phyloP scores from a whole-genome alignment of 2,329 filamentous ascomycete genomes.

The Aspergillus puulaauensis region DNA sequence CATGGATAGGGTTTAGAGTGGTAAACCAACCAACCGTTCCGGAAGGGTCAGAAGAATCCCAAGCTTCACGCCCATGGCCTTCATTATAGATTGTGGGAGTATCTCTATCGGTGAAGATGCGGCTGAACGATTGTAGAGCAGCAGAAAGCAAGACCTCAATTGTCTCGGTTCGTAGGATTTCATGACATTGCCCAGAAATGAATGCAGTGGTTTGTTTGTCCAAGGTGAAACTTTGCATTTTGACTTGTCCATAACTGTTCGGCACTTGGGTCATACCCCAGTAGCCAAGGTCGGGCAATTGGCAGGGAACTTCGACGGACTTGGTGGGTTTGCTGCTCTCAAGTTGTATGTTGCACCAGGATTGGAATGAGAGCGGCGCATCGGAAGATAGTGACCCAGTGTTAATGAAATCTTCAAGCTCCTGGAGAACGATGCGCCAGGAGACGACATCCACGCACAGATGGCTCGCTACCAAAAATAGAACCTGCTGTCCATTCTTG shows the following conservation, averaged over 20 bases:
- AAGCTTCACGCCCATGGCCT: conserved; percentile 50
- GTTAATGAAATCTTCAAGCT: conserved; percentile 36
- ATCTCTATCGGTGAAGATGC: conserved; percentile 43
- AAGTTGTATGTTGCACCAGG: conserved; percentile 36
- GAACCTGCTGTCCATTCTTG: conserved; percentile 8
- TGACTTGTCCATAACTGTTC: conserved; percentile 37
- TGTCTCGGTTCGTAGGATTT: conserved; percentile 36
- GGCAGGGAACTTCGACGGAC: conserved; percentile 23
- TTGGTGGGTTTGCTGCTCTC: conserved; percentile 25
- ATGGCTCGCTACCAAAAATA: conserved; percentile 22
- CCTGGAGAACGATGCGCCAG: conserved; percentile 36
- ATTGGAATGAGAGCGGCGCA: conserved; percentile 39
- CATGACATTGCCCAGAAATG: conserved; percentile 33
- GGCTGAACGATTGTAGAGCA: conserved; percentile 45
- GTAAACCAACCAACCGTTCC: conserved; percentile 54
- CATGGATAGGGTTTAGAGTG: conserved; percentile 45
- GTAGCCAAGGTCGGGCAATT: conserved; percentile 34
- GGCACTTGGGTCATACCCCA: conserved; percentile 35
- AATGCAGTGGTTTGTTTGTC: conserved; percentile 32
- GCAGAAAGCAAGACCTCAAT: conserved; percentile 39
- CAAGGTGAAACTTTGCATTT: conserved; percentile 35
- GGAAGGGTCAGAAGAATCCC: conserved; percentile 46
- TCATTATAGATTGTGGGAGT: conserved; percentile 50
- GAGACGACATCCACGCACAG: conserved; percentile 26
- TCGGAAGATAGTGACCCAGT: conserved; percentile 32